These are phyloP conservation scores for Scenedesmus sp. DNA, from an alignment of 163 green algal genomes.

Conservation along the genomic window DNA sequence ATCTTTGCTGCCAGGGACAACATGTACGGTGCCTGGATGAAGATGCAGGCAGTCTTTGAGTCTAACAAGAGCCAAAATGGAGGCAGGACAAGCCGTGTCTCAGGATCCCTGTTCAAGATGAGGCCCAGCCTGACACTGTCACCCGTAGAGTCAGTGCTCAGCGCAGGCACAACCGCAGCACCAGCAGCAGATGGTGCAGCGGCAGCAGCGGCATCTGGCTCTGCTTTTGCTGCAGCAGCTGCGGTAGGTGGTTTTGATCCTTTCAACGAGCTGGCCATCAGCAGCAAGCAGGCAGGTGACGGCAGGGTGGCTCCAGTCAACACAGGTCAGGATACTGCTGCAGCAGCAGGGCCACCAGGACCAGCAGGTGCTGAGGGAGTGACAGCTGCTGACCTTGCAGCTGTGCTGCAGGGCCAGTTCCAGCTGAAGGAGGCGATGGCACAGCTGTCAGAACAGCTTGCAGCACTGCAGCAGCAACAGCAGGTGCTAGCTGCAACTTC, in stretches of 20 bases:
- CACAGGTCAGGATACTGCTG: background rate
- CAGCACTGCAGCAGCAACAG: slow-evolving; percentile 19
- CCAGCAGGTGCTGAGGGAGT: background rate
- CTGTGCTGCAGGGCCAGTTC: background rate
- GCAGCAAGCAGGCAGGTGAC: background rate
- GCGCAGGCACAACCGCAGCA: slow-evolving; percentile 29
- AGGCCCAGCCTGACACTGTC: slow-evolving; percentile 15
- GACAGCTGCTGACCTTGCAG: slow-evolving; percentile 22
- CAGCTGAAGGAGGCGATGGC: slow-evolving; percentile 9
- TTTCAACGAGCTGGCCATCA: background rate
- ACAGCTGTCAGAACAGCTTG: slow-evolving; percentile 24
- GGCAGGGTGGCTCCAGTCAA: background rate
- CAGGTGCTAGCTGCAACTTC: background rate
- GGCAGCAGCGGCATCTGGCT: background rate
- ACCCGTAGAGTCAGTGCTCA: background rate
- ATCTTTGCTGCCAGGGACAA: slow-evolving; percentile 39
- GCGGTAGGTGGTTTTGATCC: background rate
- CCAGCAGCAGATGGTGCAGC: slow-evolving; percentile 13
- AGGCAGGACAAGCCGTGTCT: background rate
- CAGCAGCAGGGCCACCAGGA: background rate
- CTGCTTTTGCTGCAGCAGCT: background rate
- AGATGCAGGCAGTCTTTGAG: slow-evolving; percentile 49
- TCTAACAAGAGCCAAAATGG: background rate
- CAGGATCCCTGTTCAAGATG: slow-evolving; percentile 26
- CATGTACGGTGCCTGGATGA: slow-evolving; percentile 38